These are phyloP conservation scores for Symbiodinium pilosum DNA, from an alignment of 73 alveolate species.

Conservation along the genomic window DNA sequence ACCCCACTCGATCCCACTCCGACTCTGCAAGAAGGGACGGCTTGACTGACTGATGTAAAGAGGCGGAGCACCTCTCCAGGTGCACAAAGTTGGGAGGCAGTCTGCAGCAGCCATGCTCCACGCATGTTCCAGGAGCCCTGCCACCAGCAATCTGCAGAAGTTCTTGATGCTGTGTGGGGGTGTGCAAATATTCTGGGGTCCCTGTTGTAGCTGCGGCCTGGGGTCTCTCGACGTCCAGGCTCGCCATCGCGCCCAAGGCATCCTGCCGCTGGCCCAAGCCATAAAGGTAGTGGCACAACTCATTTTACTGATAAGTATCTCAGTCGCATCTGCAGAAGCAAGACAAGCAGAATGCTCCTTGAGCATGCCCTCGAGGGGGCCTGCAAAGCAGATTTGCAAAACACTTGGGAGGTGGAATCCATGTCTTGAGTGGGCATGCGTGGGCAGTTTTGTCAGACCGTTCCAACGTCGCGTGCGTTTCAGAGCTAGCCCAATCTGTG, in stretches of 20 bases:
- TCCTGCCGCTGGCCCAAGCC: too few species aligned
- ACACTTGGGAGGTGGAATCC: not conserved
- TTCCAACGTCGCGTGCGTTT: too few species aligned
- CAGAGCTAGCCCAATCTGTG: too few species aligned
- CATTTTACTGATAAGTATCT: too few species aligned
- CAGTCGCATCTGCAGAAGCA: too few species aligned
- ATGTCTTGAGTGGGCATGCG: not conserved
- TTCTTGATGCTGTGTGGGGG: too few species aligned
- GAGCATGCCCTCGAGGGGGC: conserved; percentile 2
- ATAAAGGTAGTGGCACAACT: too few species aligned
- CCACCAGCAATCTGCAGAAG: not conserved
- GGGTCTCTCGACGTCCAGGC: not conserved
- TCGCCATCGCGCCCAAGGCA: conserved; percentile 3
- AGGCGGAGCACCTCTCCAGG: conserved; percentile 2
- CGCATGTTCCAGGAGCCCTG: not conserved
- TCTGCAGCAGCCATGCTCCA: conserved; percentile 4
- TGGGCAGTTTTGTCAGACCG: too few species aligned
- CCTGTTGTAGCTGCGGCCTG: not conserved
- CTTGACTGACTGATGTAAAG: too few species aligned
- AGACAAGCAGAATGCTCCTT: not conserved
- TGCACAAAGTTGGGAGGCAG: not conserved
- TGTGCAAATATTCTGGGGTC: too few species aligned
- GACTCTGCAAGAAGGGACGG: too few species aligned
- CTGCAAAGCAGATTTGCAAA: not conserved
- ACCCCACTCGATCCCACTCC: too few species aligned